phyloP scores from a whole-genome alignment of 257 asterid species.

The Ajuga chamaepitys region DNA sequence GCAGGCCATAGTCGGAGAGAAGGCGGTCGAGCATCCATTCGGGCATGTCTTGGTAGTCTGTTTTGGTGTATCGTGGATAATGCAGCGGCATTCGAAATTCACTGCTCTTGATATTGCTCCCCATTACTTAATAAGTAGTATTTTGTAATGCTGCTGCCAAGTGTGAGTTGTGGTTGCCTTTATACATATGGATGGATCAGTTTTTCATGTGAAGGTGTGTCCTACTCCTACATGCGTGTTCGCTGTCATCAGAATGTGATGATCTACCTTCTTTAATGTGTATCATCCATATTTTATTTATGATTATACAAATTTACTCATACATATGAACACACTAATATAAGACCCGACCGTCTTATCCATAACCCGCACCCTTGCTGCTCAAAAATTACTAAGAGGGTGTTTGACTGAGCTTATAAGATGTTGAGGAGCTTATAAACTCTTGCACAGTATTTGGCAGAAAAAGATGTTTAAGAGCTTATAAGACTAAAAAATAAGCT shows the following conservation, averaged over 20 bases:
- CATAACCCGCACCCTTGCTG: too few relatives aligned
- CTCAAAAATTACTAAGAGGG: too few relatives aligned
- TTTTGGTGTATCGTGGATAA: conserved; percentile 37
- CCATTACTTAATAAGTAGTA: conserved; percentile 16
- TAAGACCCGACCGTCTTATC: too few relatives aligned
- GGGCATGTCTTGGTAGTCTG: conserved; percentile 47
- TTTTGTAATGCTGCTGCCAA: neutral
- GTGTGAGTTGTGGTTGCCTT: neutral
- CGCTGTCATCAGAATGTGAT: conserved; percentile 22
- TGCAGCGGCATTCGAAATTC: conserved; percentile 48
- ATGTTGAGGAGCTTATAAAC: too few relatives aligned
- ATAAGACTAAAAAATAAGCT: too few relatives aligned
- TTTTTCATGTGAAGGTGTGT: neutral
- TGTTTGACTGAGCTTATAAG: too few relatives aligned
- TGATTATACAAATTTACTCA: too few relatives aligned
- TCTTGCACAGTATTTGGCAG: too few relatives aligned
- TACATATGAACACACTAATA: too few relatives aligned
- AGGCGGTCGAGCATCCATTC: conserved; percentile 42
- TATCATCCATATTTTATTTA: too few relatives aligned
- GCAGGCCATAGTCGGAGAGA: conserved; percentile 43
- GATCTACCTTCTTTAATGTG: conserved; percentile 30
- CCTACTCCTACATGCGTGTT: conserved; percentile 16
- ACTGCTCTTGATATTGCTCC: conserved; percentile 5
- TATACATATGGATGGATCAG: neutral
- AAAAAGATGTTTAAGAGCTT: too few relatives aligned